These are phyloP conservation scores for Colletotrichum tofieldiae DNA, from an alignment of 2,329 filamentous ascomycete genomes.

Conservation along the genomic window DNA sequence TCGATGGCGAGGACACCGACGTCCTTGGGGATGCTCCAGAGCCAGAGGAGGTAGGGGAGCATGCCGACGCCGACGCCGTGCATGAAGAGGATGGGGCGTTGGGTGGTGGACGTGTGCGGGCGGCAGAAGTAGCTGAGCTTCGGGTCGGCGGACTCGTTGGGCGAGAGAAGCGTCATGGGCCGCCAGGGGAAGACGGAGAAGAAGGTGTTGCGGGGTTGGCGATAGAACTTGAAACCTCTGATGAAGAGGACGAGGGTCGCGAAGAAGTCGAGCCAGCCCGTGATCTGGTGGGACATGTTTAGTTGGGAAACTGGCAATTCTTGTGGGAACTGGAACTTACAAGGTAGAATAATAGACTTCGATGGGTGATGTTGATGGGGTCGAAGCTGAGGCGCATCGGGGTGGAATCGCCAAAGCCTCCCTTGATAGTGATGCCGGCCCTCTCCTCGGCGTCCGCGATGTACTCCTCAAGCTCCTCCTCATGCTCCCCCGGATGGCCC, in stretches of 20 bases:
- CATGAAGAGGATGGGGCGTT: conserved; percentile 76
- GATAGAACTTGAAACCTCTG: conserved; percentile 68
- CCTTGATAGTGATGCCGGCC: conserved; percentile 65
- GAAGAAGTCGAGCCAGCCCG: conserved; percentile 62
- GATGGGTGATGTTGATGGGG: conserved; percentile 71
- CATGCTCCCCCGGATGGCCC: conserved; percentile 57
- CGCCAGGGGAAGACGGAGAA: conserved; percentile 72
- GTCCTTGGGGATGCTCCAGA: conserved; percentile 63
- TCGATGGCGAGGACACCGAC: conserved; percentile 77
- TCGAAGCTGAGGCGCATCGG: conserved; percentile 78
- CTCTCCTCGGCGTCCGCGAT: conserved; percentile 68
- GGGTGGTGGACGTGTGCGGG: conserved; percentile 71
- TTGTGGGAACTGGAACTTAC: conserved; percentile 48
- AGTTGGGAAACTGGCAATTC: conserved; percentile 52
- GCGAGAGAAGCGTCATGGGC: conserved; percentile 63
- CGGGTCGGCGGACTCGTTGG: conserved; percentile 63
- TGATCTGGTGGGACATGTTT: conserved; percentile 15
- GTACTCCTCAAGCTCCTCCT: conserved; percentile 62
- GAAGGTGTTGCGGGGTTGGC: conserved; percentile 52
- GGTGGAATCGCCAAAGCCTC: conserved; percentile 70
- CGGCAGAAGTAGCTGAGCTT: conserved; percentile 77
- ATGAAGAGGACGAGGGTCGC: conserved; percentile 62
- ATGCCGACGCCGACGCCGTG: conserved; percentile 81
- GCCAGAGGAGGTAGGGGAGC: conserved; percentile 72
- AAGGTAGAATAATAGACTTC: conserved; percentile 76